Base-by-base conservation (phyloP, 495 filamentous ascomycete genomes). In the Pyrenopolyporus hunteri region DNA sequence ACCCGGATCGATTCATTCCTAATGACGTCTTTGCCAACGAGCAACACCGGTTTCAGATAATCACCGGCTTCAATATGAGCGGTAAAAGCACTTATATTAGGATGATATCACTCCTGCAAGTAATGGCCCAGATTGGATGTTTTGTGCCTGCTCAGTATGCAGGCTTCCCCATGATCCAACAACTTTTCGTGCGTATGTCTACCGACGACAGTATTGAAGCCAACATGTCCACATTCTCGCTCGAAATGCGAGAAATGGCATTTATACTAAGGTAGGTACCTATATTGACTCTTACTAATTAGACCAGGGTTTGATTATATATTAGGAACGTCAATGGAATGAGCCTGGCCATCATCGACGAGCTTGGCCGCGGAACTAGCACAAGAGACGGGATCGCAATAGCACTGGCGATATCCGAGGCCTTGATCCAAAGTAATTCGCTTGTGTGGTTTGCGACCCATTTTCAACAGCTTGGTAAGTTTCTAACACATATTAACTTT, bases 41-140 rank as follows among this genome's bases (percentile, higher is more conserved):
- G 22, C 85, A 90, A 54, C 83, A 81, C 26, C 85, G 93, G 6
- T 93, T 97, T 71, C 91, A 96, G 57, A 90, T 98, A 57, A 88
- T 98, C 68, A 97, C 94, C 4, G 94, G 94, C 33, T 94, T 91
- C 73, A 98, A 98, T 72, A 98, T 97, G 95, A 95, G 91, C 66
- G 94, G 94, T n/a, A 97, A 97, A 70, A 91, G 91, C 57, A 98
- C 93, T 0, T 98, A 95, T 75, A 96, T 98, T 68, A 87, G 91
- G 56, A 88, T 86, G 5, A 78, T 97, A 33, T 91, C 93, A 13
- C 77, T 98, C 7, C 86, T 93, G 71, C 83, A 87, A 22, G 83
- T 98, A 43, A 94, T 98, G 91, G 91, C 91, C 3, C 94, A 98
- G 65, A 86, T 95, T 55, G 94, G 94, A 22, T 91, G 85, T 63